These are phyloP conservation scores for Coemansia sp. DNA, from an alignment of 192 early-diverging fungal genomes.

Conservation along the genomic window DNA sequence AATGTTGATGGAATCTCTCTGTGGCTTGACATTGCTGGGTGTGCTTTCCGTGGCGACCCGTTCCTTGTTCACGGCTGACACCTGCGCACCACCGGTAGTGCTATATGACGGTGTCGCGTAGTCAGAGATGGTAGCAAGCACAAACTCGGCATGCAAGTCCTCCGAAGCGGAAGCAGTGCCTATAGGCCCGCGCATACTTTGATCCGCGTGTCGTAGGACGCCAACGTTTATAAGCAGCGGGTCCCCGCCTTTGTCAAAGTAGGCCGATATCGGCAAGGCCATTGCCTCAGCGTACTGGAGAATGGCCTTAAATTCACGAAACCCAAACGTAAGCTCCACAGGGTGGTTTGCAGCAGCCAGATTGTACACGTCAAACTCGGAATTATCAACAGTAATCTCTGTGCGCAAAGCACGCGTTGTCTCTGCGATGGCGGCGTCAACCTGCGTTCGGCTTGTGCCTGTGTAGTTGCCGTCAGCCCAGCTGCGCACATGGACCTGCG, in stretches of 20 bases:
- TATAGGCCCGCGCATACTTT: neutral
- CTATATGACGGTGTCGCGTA: slow-evolving; percentile 7
- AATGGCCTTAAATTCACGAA: slow-evolving; percentile 52
- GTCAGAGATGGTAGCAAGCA: slow-evolving; percentile 49
- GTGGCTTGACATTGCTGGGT: neutral
- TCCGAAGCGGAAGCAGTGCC: slow-evolving; percentile 10
- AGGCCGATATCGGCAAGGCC: slow-evolving; percentile 41
- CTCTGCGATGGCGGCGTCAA: slow-evolving; percentile 26
- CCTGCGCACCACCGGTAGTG: neutral
- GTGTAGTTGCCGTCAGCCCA: slow-evolving; percentile 40
- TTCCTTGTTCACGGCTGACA: neutral
- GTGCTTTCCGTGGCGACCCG: neutral
- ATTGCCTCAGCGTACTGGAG: slow-evolving; percentile 53
- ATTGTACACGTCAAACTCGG: slow-evolving; percentile 53
- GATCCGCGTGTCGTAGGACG: slow-evolving; percentile 6
- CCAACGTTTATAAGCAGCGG: slow-evolving; percentile 48
- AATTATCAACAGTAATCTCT: slow-evolving; percentile 36
- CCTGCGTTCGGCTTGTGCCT: slow-evolving; percentile 15
- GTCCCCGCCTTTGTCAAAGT: slow-evolving; percentile 43
- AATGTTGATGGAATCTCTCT: slow-evolving; percentile 2
- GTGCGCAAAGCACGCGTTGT: slow-evolving; percentile 43
- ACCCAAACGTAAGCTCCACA: slow-evolving; percentile 50
- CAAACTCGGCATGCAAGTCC: slow-evolving; percentile 43
- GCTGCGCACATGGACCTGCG: slow-evolving; percentile 38
- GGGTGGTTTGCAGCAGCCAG: slow-evolving; percentile 15